These are phyloP conservation scores for Diutina siamensis DNA, from an alignment of 1,139 yeast species.

Conservation along the genomic window DNA sequence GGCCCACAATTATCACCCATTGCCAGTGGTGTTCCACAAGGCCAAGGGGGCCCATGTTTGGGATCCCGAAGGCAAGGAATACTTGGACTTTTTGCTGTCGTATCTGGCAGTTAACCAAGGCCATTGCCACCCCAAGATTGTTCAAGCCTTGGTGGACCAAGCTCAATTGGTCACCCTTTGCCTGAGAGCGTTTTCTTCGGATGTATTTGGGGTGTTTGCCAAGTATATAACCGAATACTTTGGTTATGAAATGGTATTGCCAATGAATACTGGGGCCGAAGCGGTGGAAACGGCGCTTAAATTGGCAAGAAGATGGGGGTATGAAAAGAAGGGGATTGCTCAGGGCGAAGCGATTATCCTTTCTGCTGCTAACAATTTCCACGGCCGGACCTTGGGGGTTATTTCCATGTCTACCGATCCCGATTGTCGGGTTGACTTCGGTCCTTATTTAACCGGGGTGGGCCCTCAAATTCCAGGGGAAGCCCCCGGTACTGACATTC, in stretches of 20 bases:
- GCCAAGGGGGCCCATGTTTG: slow-evolving; percentile 91
- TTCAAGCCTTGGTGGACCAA: slow-evolving; percentile 77
- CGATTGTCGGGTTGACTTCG: slow-evolving; percentile 80
- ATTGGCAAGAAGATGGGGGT: slow-evolving; percentile 96
- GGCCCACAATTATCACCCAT: slow-evolving; percentile 95
- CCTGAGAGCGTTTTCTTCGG: slow-evolving; percentile 88
- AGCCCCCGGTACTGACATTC: slow-evolving; percentile 38
- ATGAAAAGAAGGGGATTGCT: slow-evolving; percentile 75
- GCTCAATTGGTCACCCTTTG: slow-evolving; percentile 76
- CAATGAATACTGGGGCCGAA: slow-evolving; percentile 98
- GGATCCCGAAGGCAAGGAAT: slow-evolving; percentile 94
- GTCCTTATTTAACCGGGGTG: slow-evolving; percentile 78
- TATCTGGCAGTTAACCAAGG: slow-evolving; percentile 98
- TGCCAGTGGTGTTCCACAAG: slow-evolving; percentile 84
- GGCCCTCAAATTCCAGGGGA: slow-evolving; percentile 73
- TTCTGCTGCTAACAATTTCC: slow-evolving; percentile 85
- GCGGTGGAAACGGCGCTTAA: slow-evolving; percentile 95
- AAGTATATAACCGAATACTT: slow-evolving; percentile 83
- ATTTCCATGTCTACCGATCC: slow-evolving; percentile 95
- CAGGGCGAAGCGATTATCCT: slow-evolving; percentile 76
- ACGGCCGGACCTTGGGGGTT: slow-evolving; percentile 92
- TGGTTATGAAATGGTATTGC: slow-evolving; percentile 85
- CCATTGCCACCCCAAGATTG: slow-evolving; percentile 91
- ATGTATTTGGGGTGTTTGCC: slow-evolving; percentile 78
- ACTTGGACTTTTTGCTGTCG: slow-evolving; percentile 81